Conservation (phyloP, 805 yeast genomes). For the Saturnispora silvae region DNA sequence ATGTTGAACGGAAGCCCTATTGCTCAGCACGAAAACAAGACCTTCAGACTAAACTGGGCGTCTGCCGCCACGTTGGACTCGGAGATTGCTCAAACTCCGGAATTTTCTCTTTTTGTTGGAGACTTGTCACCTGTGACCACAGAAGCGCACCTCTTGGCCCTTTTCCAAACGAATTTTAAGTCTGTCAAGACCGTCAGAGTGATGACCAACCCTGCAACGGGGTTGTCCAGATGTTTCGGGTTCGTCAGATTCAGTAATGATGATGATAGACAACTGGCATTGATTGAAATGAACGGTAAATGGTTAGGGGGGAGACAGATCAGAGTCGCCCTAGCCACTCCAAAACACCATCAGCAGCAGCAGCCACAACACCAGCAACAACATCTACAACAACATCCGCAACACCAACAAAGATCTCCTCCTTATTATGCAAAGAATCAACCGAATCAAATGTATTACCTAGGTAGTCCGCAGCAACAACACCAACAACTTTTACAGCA, state of each 20-base stretch:
- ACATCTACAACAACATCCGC: constrained; percentile 6
- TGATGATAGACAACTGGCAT: constrained; percentile 55
- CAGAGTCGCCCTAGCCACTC: constrained; percentile 72
- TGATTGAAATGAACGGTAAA: constrained; percentile 66
- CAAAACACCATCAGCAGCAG: constrained; percentile 43
- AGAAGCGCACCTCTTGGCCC: constrained; percentile 64
- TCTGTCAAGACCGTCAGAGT: constrained; percentile 73
- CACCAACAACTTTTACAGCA: constrained; percentile 9
- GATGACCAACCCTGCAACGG: constrained; percentile 77
- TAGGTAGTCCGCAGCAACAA: neutral
- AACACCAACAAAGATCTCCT: neutral
- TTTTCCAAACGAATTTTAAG: constrained; percentile 55
- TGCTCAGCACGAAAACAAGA: constrained; percentile 48
- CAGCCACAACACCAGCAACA: neutral
- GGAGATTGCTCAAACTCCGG: constrained; percentile 64
- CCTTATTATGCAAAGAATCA: neutral
- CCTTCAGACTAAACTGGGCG: constrained; percentile 75
- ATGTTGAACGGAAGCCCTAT: constrained; percentile 54
- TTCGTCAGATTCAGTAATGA: constrained; percentile 69
- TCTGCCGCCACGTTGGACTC: constrained; percentile 68
- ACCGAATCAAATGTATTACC: constrained; percentile 1
- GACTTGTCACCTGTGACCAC: constrained; percentile 70
- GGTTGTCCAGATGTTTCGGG: constrained; percentile 70
- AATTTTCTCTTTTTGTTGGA: constrained; percentile 72
- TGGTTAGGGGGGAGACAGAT: constrained; percentile 73